Evolutionary conservation across 2,329 filamentous ascomycete genomes (phyloP).

Genomic region (Exophiala dermatitidis): DNA sequence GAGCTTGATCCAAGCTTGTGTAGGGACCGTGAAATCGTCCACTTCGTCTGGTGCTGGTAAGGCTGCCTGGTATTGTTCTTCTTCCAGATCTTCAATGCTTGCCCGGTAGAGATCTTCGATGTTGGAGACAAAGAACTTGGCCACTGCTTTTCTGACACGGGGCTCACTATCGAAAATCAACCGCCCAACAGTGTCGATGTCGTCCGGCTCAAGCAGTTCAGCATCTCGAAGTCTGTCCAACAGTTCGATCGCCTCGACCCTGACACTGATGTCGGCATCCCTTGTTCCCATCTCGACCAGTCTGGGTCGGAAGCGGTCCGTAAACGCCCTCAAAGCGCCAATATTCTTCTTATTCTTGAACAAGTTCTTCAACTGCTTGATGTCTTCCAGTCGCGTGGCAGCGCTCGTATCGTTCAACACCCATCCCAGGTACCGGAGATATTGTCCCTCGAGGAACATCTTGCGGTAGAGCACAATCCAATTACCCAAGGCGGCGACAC

Average conservation of each 20-base stretch:
- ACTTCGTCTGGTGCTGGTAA: constrained; percentile 62
- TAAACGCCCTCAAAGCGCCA: constrained; percentile 73
- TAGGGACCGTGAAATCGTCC: constrained; percentile 65
- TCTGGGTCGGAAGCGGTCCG: constrained; percentile 78
- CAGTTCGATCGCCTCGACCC: constrained; percentile 71
- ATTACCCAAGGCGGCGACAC: constrained; percentile 73
- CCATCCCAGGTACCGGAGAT: constrained; percentile 92
- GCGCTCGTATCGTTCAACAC: constrained; percentile 75
- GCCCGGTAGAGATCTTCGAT: constrained; percentile 73
- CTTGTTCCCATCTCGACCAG: constrained; percentile 87
- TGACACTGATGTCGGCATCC: constrained; percentile 73
- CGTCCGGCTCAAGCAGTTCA: constrained; percentile 80
- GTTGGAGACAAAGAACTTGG: constrained; percentile 82
- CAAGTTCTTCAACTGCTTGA: constrained; percentile 72
- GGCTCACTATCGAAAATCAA: constrained; percentile 83
- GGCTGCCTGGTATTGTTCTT: constrained; percentile 69
- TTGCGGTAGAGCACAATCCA: constrained; percentile 85
- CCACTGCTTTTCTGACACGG: constrained; percentile 78
- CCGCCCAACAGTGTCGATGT: constrained; percentile 80
- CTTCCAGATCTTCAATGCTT: constrained; percentile 76
- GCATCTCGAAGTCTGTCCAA: constrained; percentile 75
- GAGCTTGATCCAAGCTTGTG: constrained; percentile 79
- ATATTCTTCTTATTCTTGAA: constrained; percentile 76
- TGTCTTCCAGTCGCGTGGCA: constrained; percentile 71
- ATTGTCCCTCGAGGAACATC: constrained; percentile 81